These are phyloP conservation scores for Ophiostoma montium DNA, from an alignment of 2,329 filamentous ascomycete species.

Conservation along the genomic window DNA sequence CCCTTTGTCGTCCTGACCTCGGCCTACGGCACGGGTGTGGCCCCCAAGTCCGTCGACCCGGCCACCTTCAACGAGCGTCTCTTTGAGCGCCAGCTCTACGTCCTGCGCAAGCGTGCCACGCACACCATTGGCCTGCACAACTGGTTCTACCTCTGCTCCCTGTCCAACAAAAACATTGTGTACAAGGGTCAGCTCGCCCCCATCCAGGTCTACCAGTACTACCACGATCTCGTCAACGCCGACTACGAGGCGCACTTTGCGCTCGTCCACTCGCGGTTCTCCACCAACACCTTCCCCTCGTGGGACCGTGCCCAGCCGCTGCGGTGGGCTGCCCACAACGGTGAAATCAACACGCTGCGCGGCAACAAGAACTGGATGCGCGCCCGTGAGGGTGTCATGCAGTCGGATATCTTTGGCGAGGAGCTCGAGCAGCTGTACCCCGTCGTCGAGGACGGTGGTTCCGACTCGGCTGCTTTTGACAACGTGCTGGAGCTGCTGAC, in stretches of 20 bases:
- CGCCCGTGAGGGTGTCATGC: conserved; percentile 86
- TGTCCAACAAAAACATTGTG: conserved; percentile 97
- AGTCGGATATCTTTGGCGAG: conserved; percentile 82
- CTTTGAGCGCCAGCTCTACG: conserved; percentile 88
- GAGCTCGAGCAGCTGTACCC: conserved; percentile 85
- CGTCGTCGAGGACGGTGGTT: conserved; percentile 91
- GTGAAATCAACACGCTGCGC: conserved; percentile 93
- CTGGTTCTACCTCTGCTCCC: conserved; percentile 96
- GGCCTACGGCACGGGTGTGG: conserved; percentile 68
- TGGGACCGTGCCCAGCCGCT: conserved; percentile 96
- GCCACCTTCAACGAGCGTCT: conserved; percentile 69
- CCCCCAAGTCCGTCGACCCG: conserved; percentile 64
- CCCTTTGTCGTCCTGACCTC: conserved; percentile 83
- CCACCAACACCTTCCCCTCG: conserved; percentile 94
- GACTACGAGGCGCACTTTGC: conserved; percentile 97
- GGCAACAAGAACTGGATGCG: conserved; percentile 99
- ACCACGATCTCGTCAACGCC: conserved; percentile 90
- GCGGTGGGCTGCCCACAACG: conserved; percentile 95
- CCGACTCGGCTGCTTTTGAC: conserved; percentile 92
- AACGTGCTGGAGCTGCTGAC: conserved; percentile 88
- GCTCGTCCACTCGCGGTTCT: conserved; percentile 92
- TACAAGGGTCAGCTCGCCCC: conserved; percentile 96
- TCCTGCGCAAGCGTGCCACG: conserved; percentile 87
- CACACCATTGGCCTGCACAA: conserved; percentile 92
- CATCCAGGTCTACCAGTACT: conserved; percentile 94